These are phyloP conservation scores for Fusarium sp. DNA, from an alignment of 2,329 filamentous ascomycete species.

Conservation along the genomic window DNA sequence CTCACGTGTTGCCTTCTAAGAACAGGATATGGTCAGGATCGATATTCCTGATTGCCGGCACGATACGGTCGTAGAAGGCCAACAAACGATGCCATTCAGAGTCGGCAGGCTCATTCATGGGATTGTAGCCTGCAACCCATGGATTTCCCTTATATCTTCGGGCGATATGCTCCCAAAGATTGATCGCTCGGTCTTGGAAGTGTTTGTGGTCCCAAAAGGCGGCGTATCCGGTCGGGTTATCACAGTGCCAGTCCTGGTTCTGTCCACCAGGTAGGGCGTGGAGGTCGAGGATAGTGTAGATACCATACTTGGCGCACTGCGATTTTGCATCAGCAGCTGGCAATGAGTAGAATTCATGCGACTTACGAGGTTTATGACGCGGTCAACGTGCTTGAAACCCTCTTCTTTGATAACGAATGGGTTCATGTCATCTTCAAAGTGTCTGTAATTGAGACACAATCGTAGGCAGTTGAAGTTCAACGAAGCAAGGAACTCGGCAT, in stretches of 20 bases:
- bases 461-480: conserved; percentile 66
- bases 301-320: conserved; percentile 50
- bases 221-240: conserved; percentile 49
- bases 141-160: conserved; percentile 52
- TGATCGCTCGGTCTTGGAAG: conserved; percentile 54
- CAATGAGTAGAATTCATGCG: rapidly evolving
- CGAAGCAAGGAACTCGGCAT: conserved; percentile 65
- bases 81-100: conserved; percentile 47
- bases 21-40: conserved; percentile 59
- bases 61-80: conserved; percentile 52
- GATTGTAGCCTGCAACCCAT: conserved; percentile 53
- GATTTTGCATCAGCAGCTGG: not conserved
- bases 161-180: conserved; percentile 55
- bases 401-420: conserved; percentile 57
- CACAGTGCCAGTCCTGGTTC: conserved; percentile 58
- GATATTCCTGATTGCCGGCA: conserved; percentile 49
- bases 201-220: conserved; percentile 57
- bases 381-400: conserved; percentile 61
- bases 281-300: conserved; percentile 57
- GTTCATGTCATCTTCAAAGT: conserved; percentile 63
- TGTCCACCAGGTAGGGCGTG: conserved; percentile 57
- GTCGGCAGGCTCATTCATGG: conserved; percentile 45
- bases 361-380: conserved; percentile 53
- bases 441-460: conserved; percentile 67
- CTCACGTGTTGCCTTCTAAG: conserved; percentile 58